Base-by-base conservation (phyloP, 306 rosid species). In the Canavalia ensiformis region DNA sequence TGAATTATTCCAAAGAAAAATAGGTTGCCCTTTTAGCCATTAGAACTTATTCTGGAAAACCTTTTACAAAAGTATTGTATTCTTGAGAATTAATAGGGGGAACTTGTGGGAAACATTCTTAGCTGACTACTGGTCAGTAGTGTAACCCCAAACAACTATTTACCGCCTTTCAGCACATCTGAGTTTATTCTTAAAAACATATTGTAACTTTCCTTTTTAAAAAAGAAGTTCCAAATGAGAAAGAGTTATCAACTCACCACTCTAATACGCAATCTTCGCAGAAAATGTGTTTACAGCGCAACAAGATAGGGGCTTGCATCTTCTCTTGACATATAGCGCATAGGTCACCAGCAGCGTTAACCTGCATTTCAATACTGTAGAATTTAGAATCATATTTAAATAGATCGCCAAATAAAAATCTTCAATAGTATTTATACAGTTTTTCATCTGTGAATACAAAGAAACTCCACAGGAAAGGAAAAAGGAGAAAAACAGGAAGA, bases 311-410 rank as follows among this genome's bases (percentile, higher is more conserved):
- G 78, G 93, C 83, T 75, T 91, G 94, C 90, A 92, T 91, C 92
- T 94, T 94, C 91, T 94, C 98, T 91, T 94, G 98, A 90, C 97
- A 94, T 82, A 94, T 92, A 70, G 98, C 98, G 70, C 98, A 94
- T 62, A 90, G 90, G 82, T 94, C 98, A 34, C 97, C 97, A 12
- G 91, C 89, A 58, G 89, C 87, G 81, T 82, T 91, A 66, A 92
- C 98, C 98, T 94, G 89, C 68, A 77, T 68, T 75, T 33, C 60
- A 62, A 78, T 39, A 49, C 57, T 44, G 25, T 62, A 33, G n/a
- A 81, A 78, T 68, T 75, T 30, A 69, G 58, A 64, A 59, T 68
- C 50, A 54, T 82, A 70, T n/a, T 68, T 41, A 12, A 68, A 11
- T 37, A 13, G 50, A 41, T 33, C 45, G 34, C 25, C 9, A 18